phyloP scores from a whole-genome alignment of 257 asterid genomes.

The Oldenlandia corymbosa region DNA sequence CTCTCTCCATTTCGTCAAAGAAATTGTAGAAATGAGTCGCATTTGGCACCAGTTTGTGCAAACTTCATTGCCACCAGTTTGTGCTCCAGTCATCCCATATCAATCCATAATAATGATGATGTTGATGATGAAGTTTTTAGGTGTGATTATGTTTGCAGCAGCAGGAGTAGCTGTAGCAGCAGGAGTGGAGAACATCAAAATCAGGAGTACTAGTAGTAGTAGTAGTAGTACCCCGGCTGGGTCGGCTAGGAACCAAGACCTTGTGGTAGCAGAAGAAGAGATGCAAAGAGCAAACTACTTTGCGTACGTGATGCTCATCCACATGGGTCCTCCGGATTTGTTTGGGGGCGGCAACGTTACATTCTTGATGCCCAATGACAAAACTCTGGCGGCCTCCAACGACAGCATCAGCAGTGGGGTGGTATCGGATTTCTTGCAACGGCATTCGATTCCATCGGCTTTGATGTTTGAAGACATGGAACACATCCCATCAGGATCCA shows the following conservation, averaged over 20 bases:
- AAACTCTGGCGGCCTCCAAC: constrained; percentile 35
- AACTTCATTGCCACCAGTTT: neutral
- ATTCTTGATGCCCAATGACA: constrained; percentile 73
- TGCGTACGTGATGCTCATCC: constrained; percentile 62
- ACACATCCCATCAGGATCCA: constrained; percentile 58
- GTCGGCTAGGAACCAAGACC: constrained; percentile 16
- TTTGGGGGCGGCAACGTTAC: constrained; percentile 38
- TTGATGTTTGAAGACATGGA: constrained; percentile 50
- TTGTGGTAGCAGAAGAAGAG: constrained; percentile 43
- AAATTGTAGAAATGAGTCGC: neutral
- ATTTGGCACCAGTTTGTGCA: neutral
- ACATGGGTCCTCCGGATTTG: constrained; percentile 51
- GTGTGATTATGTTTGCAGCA: constrained; percentile 17
- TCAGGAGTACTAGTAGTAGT: neutral
- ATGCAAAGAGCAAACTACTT: constrained; percentile 72
- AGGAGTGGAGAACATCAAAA: neutral
- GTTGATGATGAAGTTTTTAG: neutral
- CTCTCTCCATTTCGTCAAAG: neutral
- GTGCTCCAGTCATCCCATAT: too few relatives aligned
- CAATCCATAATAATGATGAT: neutral
- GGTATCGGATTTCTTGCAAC: constrained; percentile 49
- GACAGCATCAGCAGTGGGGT: constrained; percentile 19
- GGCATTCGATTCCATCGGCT: constrained; percentile 63
- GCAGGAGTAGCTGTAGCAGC: constrained; percentile 6
- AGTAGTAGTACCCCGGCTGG: too few relatives aligned